phyloP scores from a whole-genome alignment of 331 rosid genomes.

The Quercus lobata region DNA sequence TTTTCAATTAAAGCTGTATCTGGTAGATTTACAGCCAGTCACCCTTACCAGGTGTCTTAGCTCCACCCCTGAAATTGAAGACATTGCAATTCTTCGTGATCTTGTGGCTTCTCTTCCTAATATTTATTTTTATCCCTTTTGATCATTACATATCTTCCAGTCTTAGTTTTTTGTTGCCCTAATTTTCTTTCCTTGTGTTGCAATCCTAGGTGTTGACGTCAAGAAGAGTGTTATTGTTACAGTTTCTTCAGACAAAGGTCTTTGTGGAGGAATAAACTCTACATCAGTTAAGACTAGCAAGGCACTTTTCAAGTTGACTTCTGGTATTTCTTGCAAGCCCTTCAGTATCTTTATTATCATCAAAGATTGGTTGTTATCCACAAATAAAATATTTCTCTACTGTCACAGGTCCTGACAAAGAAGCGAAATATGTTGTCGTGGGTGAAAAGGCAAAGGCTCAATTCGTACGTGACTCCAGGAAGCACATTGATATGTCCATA shows the following conservation, averaged over 20 bases:
- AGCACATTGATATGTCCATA: slow-evolving; percentile 51
- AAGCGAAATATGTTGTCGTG: slow-evolving; percentile 70
- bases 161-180: neutral
- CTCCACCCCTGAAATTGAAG: neutral
- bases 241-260: slow-evolving; percentile 95
- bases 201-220: slow-evolving; percentile 53
- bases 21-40: neutral
- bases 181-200: slow-evolving; percentile 11
- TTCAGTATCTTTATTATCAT: slow-evolving; percentile 5
- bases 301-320: slow-evolving; percentile 47
- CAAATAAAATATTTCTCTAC: neutral
- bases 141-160: neutral
- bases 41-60: neutral
- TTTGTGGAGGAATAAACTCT: slow-evolving; percentile 98
- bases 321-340: slow-evolving; percentile 53
- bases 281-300: slow-evolving; percentile 96
- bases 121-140: neutral
- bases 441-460: slow-evolving; percentile 99
- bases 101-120: neutral
- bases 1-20: neutral
- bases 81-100: neutral
- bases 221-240: slow-evolving; percentile 84
- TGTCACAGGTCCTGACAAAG: slow-evolving; percentile 73
- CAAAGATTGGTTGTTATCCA: neutral
- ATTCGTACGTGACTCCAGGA: slow-evolving; percentile 84